Conservation (phyloP, 2,329 filamentous ascomycete species). For the Boeremia exigua region DNA sequence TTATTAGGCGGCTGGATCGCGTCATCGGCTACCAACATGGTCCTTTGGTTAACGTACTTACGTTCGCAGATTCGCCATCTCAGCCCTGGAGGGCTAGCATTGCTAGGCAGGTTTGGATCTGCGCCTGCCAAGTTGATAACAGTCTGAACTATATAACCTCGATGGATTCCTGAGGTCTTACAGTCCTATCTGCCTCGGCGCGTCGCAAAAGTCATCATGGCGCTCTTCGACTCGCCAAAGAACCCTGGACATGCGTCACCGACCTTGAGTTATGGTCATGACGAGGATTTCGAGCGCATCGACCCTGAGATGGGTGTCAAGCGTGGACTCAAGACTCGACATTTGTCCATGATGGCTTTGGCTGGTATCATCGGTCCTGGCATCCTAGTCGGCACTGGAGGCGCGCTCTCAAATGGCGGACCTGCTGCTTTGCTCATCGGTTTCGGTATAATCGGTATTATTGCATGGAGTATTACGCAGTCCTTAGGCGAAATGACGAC, state of each 20-base stretch:
- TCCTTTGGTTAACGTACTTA: conserved; percentile 2
- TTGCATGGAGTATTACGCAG: conserved; percentile 73
- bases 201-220: conserved; percentile 21
- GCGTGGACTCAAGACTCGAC: conserved; percentile 71
- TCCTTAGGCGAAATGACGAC: conserved; percentile 77
- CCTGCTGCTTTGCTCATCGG: conserved; percentile 76
- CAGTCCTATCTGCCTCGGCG: not conserved
- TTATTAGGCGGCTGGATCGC: conserved; percentile 18
- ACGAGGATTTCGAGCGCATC: conserved; percentile 45
- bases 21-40: conserved; percentile 8
- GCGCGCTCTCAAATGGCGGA: conserved; percentile 71
- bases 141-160: conserved; percentile 18
- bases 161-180: not conserved
- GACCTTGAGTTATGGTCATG: conserved; percentile 23
- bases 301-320: conserved; percentile 71
- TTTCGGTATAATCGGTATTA: conserved; percentile 74
- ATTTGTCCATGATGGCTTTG: conserved; percentile 65
- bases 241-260: conserved; percentile 23
- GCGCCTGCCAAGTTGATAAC: conserved; percentile 22
- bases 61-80: conserved; percentile 5
- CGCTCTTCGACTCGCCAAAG: conserved; percentile 28
- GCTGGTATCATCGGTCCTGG: conserved; percentile 69
- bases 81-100: conserved; percentile 5
- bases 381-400: conserved; percentile 73
- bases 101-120: conserved; percentile 6